phyloP scores from a whole-genome alignment of 768 basidiomycete genomes.

The Galerina sulciceps region DNA sequence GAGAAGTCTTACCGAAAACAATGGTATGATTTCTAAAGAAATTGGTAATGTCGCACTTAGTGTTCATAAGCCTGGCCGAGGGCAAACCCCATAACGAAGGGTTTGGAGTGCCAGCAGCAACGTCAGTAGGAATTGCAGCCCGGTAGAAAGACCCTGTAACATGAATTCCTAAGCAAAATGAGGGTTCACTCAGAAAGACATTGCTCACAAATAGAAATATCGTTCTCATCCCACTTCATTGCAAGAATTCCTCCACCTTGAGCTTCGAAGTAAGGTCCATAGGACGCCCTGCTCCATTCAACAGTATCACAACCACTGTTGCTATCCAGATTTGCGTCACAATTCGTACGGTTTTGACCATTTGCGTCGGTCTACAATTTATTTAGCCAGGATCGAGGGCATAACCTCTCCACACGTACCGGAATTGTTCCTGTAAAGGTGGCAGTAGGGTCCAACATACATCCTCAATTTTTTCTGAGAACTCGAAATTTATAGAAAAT shows the following conservation, averaged over 20 bases:
- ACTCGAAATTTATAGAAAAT: background rate
- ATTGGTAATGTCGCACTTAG: conserved; percentile 58
- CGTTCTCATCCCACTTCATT: conserved; percentile 86
- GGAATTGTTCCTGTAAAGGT: conserved; percentile 27
- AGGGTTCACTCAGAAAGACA: background rate
- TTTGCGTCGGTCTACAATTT: conserved; percentile 43
- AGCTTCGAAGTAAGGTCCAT: conserved; percentile 80
- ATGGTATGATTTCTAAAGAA: conserved; percentile 75
- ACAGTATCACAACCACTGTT: conserved; percentile 80
- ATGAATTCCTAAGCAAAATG: conserved; percentile 2
- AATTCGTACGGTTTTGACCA: conserved; percentile 52
- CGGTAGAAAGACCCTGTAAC: conserved; percentile 81
- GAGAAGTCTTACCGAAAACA: conserved; percentile 63
- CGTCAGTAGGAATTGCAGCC: conserved; percentile 73
- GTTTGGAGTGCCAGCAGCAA: conserved; percentile 61
- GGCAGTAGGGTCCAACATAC: conserved; percentile 25
- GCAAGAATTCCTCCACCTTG: conserved; percentile 85
- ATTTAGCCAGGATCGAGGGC: background rate
- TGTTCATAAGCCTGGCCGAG: conserved; percentile 62
- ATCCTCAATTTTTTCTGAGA: conserved; percentile 16
- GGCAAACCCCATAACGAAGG: conserved; percentile 75
- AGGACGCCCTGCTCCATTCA: conserved; percentile 83
- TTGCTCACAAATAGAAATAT: conserved; percentile 75
- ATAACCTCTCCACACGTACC: conserved; percentile 8
- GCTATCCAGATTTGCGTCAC: conserved; percentile 51